These are phyloP conservation scores for Radiomyces spectabilis DNA, from an alignment of 192 early-diverging fungal genomes.

Conservation along the genomic window DNA sequence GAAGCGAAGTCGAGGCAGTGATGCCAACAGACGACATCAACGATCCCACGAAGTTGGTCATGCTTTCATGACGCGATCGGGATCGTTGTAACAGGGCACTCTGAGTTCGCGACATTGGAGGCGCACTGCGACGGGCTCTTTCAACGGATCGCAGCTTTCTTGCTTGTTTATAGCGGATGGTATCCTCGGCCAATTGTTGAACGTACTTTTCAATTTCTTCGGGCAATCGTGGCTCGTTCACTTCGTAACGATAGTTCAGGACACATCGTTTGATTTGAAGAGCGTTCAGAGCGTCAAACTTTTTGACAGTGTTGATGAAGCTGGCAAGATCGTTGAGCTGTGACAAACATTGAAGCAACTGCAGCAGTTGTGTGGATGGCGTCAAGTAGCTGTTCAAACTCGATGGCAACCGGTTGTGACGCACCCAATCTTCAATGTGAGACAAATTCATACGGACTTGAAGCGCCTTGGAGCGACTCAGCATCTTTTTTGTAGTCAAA, in stretches of 20 bases:
- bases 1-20: neutral
- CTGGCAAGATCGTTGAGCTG: conserved; percentile 59
- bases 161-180: conserved; percentile 21
- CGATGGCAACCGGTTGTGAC: conserved; percentile 39
- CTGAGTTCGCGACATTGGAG: neutral
- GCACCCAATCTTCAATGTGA: conserved; percentile 79
- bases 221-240: conserved; percentile 64
- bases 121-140: conserved; percentile 2
- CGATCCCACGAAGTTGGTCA: conserved; percentile 25
- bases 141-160: conserved; percentile 5
- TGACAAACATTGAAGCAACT: conserved; percentile 75
- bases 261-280: conserved; percentile 70
- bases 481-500: conserved; percentile 63
- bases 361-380: conserved; percentile 72
- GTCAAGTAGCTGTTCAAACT: conserved; percentile 41
- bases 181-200: conserved; percentile 62
- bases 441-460: conserved; percentile 82
- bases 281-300: conserved; percentile 57
- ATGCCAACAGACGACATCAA: conserved; percentile 12
- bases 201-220: conserved; percentile 77
- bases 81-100: neutral
- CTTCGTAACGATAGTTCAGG: conserved; percentile 83
- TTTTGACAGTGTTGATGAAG: conserved; percentile 66
- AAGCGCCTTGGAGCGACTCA: conserved; percentile 72
- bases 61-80: conserved; percentile 18